Evolutionary conservation across 768 basidiomycete genomes (phyloP).

Genomic region (Hypholoma fasciculare): DNA sequence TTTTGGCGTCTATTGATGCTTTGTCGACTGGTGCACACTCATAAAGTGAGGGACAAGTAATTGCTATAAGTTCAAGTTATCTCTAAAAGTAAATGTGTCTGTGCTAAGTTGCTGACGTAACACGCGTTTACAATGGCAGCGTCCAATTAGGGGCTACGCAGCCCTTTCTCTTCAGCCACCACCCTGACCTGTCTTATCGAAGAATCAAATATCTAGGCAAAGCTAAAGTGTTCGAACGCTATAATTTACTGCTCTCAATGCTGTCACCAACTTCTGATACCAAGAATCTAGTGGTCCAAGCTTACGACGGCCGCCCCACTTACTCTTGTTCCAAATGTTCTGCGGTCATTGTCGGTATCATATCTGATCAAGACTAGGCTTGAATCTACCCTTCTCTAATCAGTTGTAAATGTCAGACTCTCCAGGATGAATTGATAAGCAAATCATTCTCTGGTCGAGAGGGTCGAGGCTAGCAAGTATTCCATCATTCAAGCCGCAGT

Average conservation of each 20-base stretch:
- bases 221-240: too few species aligned
- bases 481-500: not conserved
- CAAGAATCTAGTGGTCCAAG: slow-evolving; percentile 56
- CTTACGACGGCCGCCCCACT: slow-evolving; percentile 64
- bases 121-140: not conserved
- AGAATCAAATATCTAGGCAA: too few species aligned
- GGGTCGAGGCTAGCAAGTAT: slow-evolving; percentile 74
- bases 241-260: not conserved
- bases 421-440: slow-evolving; percentile 85
- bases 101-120: not conserved
- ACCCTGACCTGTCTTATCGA: not conserved
- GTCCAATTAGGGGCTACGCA: slow-evolving; percentile 1
- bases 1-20: not conserved
- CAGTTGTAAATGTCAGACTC: slow-evolving; percentile 42
- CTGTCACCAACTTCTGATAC: slow-evolving; percentile 40
- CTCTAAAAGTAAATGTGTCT: not conserved
- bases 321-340: slow-evolving; percentile 72
- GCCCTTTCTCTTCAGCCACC: not conserved
- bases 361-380: not conserved
- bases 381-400: not conserved
- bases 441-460: slow-evolving; percentile 85
- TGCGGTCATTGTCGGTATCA: slow-evolving; percentile 60
- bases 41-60: too few species aligned
- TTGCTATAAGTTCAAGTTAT: too few species aligned
- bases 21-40: not conserved